These are phyloP conservation scores for Vicia faba DNA, from an alignment of 306 rosid genomes.

Conservation along the genomic window DNA sequence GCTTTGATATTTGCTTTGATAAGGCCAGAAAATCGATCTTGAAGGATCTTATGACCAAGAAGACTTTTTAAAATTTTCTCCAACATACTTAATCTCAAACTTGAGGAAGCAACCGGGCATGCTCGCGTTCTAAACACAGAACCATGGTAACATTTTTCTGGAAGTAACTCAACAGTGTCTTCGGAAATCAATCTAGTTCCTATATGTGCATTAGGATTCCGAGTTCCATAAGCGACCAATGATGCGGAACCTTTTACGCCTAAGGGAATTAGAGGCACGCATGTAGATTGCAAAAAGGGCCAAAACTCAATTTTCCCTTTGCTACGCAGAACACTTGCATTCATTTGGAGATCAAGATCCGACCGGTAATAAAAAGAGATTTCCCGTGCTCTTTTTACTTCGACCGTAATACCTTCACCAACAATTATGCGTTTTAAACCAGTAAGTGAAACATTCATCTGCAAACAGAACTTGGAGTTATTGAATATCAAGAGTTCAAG, in stretches of 20 bases:
- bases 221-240: conserved; percentile 65
- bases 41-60: conserved; percentile 51
- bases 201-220: conserved; percentile 54
- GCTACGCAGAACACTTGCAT: conserved; percentile 43
- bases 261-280: conserved; percentile 66
- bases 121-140: conserved; percentile 41
- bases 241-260: conserved; percentile 65
- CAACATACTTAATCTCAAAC: conserved; percentile 52
- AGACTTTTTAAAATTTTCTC: conserved; percentile 63
- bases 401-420: conserved; percentile 77
- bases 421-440: conserved; percentile 79
- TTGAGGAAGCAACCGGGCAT: conserved; percentile 63
- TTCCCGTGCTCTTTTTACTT: conserved; percentile 72
- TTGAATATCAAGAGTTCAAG: conserved; percentile 28
- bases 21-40: conserved; percentile 46
- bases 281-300: conserved; percentile 60
- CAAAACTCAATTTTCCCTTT: conserved; percentile 44
- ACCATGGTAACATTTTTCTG: conserved; percentile 73
- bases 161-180: conserved; percentile 69
- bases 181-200: conserved; percentile 50
- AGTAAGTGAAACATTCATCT: conserved; percentile 66
- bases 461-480: conserved; percentile 37
- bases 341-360: conserved; percentile 46
- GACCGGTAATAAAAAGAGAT: conserved; percentile 64
- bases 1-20: conserved; percentile 72